Conservation (phyloP, 441 rosid species). For the Corymbia calophylla region DNA sequence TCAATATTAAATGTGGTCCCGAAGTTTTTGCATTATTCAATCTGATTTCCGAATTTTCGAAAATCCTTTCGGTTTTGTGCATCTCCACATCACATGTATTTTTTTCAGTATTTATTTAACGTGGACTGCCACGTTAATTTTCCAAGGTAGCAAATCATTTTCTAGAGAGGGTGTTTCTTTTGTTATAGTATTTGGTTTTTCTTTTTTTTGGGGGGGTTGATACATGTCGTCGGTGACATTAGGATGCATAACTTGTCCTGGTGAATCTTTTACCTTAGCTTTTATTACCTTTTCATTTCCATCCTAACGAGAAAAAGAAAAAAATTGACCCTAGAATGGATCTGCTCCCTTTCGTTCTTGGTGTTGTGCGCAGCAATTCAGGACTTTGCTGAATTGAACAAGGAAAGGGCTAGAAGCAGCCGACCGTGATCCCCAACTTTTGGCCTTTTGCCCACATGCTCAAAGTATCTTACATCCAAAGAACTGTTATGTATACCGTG, state of each 20-base stretch:
- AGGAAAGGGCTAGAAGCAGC: background rate
- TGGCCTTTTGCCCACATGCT: background rate
- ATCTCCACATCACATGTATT: background rate
- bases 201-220: background rate
- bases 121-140: fast-evolving
- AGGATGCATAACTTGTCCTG: background rate
- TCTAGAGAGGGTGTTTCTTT: background rate
- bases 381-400: background rate
- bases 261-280: background rate
- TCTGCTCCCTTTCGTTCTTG: background rate
- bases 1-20: background rate
- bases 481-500: background rate
- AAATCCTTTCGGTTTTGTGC: background rate
- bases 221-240: background rate
- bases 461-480: background rate
- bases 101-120: background rate
- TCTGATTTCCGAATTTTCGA: background rate
- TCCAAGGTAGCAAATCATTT: background rate
- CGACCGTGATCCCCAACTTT: background rate
- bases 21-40: too few species aligned
- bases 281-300: background rate
- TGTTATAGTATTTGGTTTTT: background rate
- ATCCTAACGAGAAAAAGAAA: background rate
- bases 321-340: background rate
- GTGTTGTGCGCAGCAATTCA: background rate